Percentiles rank a stretch among this genome's conserved stretches.
Conservation (phyloP, 2,329 filamentous ascomycete species). For the Fusarium avenaceum region DNA sequence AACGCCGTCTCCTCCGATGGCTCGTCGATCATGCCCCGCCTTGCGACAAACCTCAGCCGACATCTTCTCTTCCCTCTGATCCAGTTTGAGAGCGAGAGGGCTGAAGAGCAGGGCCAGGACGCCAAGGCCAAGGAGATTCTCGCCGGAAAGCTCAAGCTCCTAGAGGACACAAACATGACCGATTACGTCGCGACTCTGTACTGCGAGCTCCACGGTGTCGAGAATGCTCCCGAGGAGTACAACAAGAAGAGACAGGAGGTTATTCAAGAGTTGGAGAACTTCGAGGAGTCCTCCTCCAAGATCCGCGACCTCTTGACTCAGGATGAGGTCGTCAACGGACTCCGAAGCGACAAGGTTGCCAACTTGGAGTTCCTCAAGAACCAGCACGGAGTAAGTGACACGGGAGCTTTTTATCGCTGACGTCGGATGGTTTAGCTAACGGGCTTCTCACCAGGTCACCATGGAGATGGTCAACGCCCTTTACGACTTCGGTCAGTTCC, state of each 20-base stretch:
- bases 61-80: constrained; percentile 97
- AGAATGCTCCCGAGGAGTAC: constrained; percentile 86
- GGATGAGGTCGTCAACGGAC: constrained; percentile 89
- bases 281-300: constrained; percentile 88
- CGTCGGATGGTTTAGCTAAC: constrained; percentile 38
- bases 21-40: constrained; percentile 86
- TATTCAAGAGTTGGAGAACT: constrained; percentile 82
- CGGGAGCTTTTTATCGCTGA: constrained; percentile 10
- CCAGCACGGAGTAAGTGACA: constrained; percentile 81
- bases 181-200: constrained; percentile 96
- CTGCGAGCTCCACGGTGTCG: constrained; percentile 86
- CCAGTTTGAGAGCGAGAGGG: constrained; percentile 87
- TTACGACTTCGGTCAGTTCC: constrained; percentile 95
- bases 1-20: constrained; percentile 72
- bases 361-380: constrained; percentile 99
- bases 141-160: constrained; percentile 89
- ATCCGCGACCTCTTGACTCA: constrained; percentile 88
- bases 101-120: constrained; percentile 78
- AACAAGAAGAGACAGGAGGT: constrained; percentile 91
- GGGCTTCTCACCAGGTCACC: constrained; percentile 71
- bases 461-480: constrained; percentile 96
- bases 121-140: constrained; percentile 76
- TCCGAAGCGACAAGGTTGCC: constrained; percentile 96
- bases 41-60: constrained; percentile 92
- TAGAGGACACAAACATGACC: constrained; percentile 98